Conservation (phyloP, 257 asterid species). For the Gentiana dahurica region DNA sequence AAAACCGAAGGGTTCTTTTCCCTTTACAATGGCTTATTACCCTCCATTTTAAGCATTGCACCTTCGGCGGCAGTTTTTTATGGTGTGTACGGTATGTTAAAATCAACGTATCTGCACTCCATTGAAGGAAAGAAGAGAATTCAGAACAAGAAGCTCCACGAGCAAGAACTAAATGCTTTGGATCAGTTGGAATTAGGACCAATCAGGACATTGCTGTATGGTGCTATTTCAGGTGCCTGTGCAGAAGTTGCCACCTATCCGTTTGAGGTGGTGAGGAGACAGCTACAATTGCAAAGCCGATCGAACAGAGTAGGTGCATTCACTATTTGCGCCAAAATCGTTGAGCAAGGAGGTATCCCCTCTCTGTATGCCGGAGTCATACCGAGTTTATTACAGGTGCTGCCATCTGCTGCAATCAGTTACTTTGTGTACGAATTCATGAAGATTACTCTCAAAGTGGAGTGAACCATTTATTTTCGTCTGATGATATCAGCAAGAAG, state of each 20-base stretch:
- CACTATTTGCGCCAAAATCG: conserved; percentile 52
- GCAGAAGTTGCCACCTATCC: conserved; percentile 96
- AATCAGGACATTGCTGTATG: conserved; percentile 73
- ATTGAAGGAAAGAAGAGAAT: conserved; percentile 76
- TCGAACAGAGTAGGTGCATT: conserved; percentile 59
- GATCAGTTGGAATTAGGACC: conserved; percentile 93
- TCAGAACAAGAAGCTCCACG: conserved; percentile 47
- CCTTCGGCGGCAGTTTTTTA: conserved; percentile 98
- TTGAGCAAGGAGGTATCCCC: conserved; percentile 82
- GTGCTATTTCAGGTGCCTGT: conserved; percentile 97
- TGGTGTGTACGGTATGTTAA: conserved; percentile 83
- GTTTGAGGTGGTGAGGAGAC: conserved; percentile 89
- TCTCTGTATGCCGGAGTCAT: conserved; percentile 88
- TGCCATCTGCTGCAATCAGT: conserved; percentile 95
- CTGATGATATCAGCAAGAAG: conserved; percentile 1
- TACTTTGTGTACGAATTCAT: conserved; percentile 88
- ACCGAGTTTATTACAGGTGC: conserved; percentile 94
- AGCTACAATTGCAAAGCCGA: conserved; percentile 85
- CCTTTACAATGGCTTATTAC: conserved; percentile 84
- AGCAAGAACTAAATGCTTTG: conserved; percentile 62
- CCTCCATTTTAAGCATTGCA: conserved; percentile 92
- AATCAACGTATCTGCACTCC: conserved; percentile 71
- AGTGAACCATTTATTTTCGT: conserved; percentile 24
- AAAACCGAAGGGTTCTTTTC: conserved; percentile 86
- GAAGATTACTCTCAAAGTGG: conserved; percentile 87